Base-by-base conservation (phyloP, 805 yeast genomes). In the Myxozyma melibiosi region DNA sequence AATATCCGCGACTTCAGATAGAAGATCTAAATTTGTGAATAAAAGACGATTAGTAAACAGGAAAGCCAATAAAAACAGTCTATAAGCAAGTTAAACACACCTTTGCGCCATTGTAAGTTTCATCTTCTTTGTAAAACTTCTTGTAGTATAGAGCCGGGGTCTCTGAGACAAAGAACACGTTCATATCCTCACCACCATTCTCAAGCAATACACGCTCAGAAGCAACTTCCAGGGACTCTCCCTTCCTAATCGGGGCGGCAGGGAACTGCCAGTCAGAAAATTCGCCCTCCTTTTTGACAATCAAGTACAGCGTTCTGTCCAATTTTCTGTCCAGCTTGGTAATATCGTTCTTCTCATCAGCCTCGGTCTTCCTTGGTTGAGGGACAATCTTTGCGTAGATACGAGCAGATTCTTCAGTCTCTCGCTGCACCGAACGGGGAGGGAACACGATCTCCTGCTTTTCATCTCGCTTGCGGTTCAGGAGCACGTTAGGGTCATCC, bases 141-240 rank as follows among this genome's bases (percentile, higher is more conserved):
- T 81, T 77, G 61, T 85, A 68, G 1, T 86, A 83, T 42, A 85
- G 90, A 40, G 91, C 85, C 39, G 99, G 98, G 4, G 86, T 86
- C 55, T 82, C 83, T 24, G 98, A 90, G n/a, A 94, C 96, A 20
- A 87, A 82, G 88, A 95, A 92, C 42, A 90, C 86, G 73, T 90
- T 87, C 70, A 94, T 81, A 53, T 78, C 71, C 9, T 78, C 81
- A 31, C 96, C 96, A 18, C 96, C 96, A 20, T 87, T 66, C 22
- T 72, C 66, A 69, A 83, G 79, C 54, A 94, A 74, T 0, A 96
- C 95, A 46, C 79, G 73, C 71, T 88, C 89, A 2, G 96, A 96
- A 35, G 84, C 79, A 54, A 73, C 74, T 70, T 88, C 90, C 63
- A 94, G 79, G 14, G 88, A 80, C 44, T 76, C 73, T 2, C 75